Evolutionary conservation across 164 flowering plant species (phyloP).

Genomic region (Taxillus chinensis): DNA sequence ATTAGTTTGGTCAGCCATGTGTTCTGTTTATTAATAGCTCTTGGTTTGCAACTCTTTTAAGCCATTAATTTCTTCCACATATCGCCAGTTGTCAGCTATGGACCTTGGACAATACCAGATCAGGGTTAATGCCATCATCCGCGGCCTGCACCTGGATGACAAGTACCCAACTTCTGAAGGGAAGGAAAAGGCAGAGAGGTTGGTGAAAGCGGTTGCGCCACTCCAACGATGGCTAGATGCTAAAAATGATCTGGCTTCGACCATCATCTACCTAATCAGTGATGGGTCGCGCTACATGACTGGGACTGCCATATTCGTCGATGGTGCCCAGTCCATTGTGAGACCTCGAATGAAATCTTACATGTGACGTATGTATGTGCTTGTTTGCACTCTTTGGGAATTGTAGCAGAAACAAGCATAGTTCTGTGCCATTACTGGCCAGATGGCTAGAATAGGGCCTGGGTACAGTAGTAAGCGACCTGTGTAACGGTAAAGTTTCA

Average conservation of each 20-base stretch:
- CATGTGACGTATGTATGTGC: slow-evolving; percentile 32
- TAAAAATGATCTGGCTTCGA: slow-evolving; percentile 63
- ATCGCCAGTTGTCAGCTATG: slow-evolving; percentile 47
- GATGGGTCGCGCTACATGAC: slow-evolving; percentile 90
- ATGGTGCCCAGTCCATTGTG: slow-evolving; percentile 78
- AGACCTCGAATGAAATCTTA: slow-evolving; percentile 88
- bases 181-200: slow-evolving; percentile 54
- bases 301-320: slow-evolving; percentile 73
- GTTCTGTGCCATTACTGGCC: no score
- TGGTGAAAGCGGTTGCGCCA: slow-evolving; percentile 49
- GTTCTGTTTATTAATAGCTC: no score
- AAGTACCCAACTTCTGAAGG: slow-evolving; percentile 54
- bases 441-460: no score
- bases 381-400: no score
- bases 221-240: slow-evolving; percentile 79
- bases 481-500: no score
- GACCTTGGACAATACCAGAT: slow-evolving; percentile 72
- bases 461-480: no score
- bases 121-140: slow-evolving; percentile 72
- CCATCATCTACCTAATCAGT: slow-evolving; percentile 67
- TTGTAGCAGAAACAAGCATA: no score
- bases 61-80: no score
- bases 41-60: no score
- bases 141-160: slow-evolving; percentile 73
- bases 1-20: no score